Base-by-base conservation (phyloP, 164 flowering plant species). In the Annona cherimola region DNA sequence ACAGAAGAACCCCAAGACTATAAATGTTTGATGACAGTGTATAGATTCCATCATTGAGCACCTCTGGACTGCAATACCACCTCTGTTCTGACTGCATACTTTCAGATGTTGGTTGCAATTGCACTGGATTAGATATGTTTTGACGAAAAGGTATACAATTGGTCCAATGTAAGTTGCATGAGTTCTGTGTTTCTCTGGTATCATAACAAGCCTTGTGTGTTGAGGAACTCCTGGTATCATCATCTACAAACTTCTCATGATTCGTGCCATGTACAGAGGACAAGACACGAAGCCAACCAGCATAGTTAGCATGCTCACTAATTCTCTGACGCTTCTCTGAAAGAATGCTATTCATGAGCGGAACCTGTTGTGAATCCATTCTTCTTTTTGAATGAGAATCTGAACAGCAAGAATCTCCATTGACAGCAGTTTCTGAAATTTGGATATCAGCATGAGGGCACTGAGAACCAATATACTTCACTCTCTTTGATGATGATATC, bases 41-140 rank as follows among this genome's bases (percentile, higher is more conserved):
- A 82, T 84, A 80, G 20, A 76, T 72, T 54, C 79, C 80, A 45
- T 71, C 88, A 71, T 40, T 69, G 18, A 78, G 75, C 79, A 81
- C 87, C 86, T 89, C 97, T 16, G 98, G 98, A 80, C 91, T 84
- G 65, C 80, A 71, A 78, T 95, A 95, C 98, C 98, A 95, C 79
- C 84, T 86, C 76, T 87, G 89, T 83, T 95, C 98, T 76, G 84
- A 73, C 66, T 65, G 82, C 69, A 73, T 71, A 73, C 67, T 73
- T 40, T 6, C 67, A 75, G 77, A 73, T 35, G 59, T 66, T 57
- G 74, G 63, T 63, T 75, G 85, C 63, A 70, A 78, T n/a, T 70
- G 78, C 54, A 71, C 60, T 7, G 72, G 8, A 70, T 71, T 69
- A 45, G 79, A 76, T 55, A 70, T 40, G 60, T 41, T 42, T 63